phyloP scores from a whole-genome alignment of 768 basidiomycete genomes.

The Serendipita vermifera region DNA sequence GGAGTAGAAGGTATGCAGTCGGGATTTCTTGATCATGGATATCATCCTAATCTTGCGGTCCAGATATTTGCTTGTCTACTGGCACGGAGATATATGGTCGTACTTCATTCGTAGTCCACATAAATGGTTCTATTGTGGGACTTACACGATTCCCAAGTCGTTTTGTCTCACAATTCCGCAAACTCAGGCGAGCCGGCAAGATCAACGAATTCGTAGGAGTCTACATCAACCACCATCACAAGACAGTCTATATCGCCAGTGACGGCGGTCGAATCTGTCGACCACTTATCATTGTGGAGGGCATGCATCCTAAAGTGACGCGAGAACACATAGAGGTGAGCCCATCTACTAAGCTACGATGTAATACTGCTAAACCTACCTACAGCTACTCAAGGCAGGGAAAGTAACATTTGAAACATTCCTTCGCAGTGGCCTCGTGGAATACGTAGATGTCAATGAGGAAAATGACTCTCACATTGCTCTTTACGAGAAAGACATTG shows the following conservation, averaged over 20 bases:
- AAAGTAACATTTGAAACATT: slow-evolving; percentile 86
- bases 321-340: slow-evolving; percentile 67
- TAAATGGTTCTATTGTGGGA: slow-evolving; percentile 93
- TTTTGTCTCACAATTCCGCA: slow-evolving; percentile 85
- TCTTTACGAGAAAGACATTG: slow-evolving; percentile 80
- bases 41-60: background rate
- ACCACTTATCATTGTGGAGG: slow-evolving; percentile 92
- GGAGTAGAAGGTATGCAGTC: slow-evolving; percentile 74
- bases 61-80: slow-evolving; percentile 83
- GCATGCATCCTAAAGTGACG: slow-evolving; percentile 59
- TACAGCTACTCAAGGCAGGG: slow-evolving; percentile 66
- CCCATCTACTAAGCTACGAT: slow-evolving; percentile 12
- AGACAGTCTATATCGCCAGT: slow-evolving; percentile 86
- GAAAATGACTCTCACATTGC: slow-evolving; percentile 97
- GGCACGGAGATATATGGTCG: slow-evolving; percentile 94
- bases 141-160: slow-evolving; percentile 72
- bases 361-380: slow-evolving; percentile 10
- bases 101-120: slow-evolving; percentile 86
- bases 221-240: slow-evolving; percentile 93
- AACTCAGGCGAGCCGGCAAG: slow-evolving; percentile 78
- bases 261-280: slow-evolving; percentile 97
- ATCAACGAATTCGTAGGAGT: slow-evolving; percentile 94
- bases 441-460: slow-evolving; percentile 98
- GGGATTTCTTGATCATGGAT: background rate
- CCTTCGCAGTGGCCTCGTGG: slow-evolving; percentile 79